Evolutionary conservation across 1,284 basidiomycete species (phyloP).

Genomic region (Cryptococcus maquisensis): DNA sequence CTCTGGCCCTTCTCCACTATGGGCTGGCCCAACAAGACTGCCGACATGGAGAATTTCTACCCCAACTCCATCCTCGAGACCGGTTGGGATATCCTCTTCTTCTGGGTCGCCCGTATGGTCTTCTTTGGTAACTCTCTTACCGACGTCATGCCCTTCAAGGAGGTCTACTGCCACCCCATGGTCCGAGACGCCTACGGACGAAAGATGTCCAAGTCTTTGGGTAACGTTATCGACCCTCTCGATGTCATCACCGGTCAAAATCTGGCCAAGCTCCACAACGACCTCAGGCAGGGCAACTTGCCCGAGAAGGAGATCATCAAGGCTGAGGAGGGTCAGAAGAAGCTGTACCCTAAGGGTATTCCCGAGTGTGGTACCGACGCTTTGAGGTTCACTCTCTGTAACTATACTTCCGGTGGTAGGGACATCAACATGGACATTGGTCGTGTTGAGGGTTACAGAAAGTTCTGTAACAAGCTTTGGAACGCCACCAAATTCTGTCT

Average conservation of each 20-base stretch:
- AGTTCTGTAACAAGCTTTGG: conserved; percentile 99
- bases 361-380: conserved; percentile 98
- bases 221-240: conserved; percentile 96
- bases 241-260: conserved; percentile 88
- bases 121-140: conserved; percentile 89
- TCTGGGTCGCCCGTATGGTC: conserved; percentile 99
- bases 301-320: conserved; percentile 91
- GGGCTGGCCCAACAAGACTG: conserved; percentile 91
- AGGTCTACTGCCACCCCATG: conserved; percentile 99
- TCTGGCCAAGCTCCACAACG: conserved; percentile 79
- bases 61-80: conserved; percentile 89
- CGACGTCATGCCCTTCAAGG: conserved; percentile 85
- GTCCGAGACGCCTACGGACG: conserved; percentile 96
- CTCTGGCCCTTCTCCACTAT: conserved; percentile 98
- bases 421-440: conserved; percentile 95
- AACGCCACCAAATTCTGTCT: conserved; percentile 99
- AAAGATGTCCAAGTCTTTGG: conserved; percentile 98
- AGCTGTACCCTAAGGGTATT: conserved; percentile 98
- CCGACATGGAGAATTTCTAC: conserved; percentile 76
- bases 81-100: conserved; percentile 98
- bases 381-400: conserved; percentile 88
- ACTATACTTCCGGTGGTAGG: conserved; percentile 84
- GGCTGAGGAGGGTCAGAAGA: conserved; percentile 94
- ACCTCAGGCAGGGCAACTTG: conserved; percentile 86
- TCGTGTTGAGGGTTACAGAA: conserved; percentile 97